Conservation (phyloP, 805 yeast species). For the Lipomyces mesembrius region DNA sequence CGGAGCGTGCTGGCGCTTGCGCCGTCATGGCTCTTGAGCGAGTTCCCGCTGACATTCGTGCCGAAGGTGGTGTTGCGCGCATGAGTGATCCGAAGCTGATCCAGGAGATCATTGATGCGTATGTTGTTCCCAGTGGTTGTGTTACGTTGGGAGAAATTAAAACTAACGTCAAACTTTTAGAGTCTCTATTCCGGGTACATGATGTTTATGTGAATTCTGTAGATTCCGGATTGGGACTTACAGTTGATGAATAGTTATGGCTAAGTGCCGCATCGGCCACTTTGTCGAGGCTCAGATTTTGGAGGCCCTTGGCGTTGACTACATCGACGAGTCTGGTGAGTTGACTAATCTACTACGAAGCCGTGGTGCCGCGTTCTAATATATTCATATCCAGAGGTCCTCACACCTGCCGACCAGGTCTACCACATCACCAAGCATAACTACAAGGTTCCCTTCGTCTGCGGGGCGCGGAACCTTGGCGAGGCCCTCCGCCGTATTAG, state of each 20-base stretch:
- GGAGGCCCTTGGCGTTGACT: conserved; percentile 73
- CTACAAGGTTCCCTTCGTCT: conserved; percentile 77
- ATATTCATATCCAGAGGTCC: conserved; percentile 55
- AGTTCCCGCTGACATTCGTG: conserved; percentile 85
- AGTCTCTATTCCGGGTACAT: conserved; percentile 46
- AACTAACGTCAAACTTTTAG: conserved; percentile 13
- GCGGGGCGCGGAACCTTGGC: conserved; percentile 82
- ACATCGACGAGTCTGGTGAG: conserved; percentile 69
- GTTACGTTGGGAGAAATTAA: background rate
- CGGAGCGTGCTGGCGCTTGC: conserved; percentile 84
- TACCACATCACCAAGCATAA: conserved; percentile 64
- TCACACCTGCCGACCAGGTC: conserved; percentile 77
- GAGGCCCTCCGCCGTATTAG: conserved; percentile 77
- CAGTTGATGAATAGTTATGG: conserved; percentile 59
- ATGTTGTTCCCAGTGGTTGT: conserved; percentile 5
- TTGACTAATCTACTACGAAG: background rate
- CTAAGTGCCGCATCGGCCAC: conserved; percentile 84
- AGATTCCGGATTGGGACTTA: conserved; percentile 1
- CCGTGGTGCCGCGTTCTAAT: background rate
- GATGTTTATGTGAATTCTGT: background rate
- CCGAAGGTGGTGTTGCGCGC: conserved; percentile 79
- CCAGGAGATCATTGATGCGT: conserved; percentile 67
- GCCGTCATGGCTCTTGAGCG: conserved; percentile 88
- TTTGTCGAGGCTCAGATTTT: conserved; percentile 79
- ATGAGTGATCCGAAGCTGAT: conserved; percentile 87